Evolutionary conservation across 2,329 filamentous ascomycete species (phyloP), one percentile per base, ranked within the genome.

Genomic region (Fusarium tuaranense): DNA sequence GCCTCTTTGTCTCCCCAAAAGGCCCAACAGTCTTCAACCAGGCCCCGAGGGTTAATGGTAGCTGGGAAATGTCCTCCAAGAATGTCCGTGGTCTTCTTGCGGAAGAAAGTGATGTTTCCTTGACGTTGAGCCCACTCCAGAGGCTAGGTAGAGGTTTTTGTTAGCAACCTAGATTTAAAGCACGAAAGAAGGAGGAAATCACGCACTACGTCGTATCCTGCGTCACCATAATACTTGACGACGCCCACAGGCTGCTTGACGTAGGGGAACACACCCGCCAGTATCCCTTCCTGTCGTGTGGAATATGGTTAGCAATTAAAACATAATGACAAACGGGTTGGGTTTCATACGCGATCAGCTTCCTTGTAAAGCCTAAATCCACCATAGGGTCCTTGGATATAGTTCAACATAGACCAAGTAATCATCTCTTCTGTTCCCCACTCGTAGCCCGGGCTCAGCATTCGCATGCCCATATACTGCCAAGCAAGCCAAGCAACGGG

Each of bases 371-470:
- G 34, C 3, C 69, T 44, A 14, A 71, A 39, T 4, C 64, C 64
- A 7, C 22, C 46, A 16, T 71, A 72, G 2, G 71, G 71, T 5
- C 68, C 72, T 16, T 70, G 71, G 3, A 75, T 74, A 2, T 65
- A 74, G 20, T 74, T n/a, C 51, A 72, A 57, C 63, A 72, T 44
- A 1, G 68, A 36, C 12, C 67, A 68, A 1, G 71, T 75, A 48
- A 75, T 74, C 2, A 75, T 39, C 0, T 72, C 14, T 2, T 75
- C 72, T 5, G 51, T 59, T 6, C 7, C 44, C 14, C 70, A 75
- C 38, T 60, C 60, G 6, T 72, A 69, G 0, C 70, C 69, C 2
- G 68, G 69, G 3, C 46, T 69, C 22, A 62, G 2, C 32, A 61
- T 59, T 3, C 70, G 41, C 30, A 74, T 46, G 7, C 67, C 63